Evolutionary conservation across 768 basidiomycete genomes (phyloP).

Genomic region (Vararia minispora): DNA sequence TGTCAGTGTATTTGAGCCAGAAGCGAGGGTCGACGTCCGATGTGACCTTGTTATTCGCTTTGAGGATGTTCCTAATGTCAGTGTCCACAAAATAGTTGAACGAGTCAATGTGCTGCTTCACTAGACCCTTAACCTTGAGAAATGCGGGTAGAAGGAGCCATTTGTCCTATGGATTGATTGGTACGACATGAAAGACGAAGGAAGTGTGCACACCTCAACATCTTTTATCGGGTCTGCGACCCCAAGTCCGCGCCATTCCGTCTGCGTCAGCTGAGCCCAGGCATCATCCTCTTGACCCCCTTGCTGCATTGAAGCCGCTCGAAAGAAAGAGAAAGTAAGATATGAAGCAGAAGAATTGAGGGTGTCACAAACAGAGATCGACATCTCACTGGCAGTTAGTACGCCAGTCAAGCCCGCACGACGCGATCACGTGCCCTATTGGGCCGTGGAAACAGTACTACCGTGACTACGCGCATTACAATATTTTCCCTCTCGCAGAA

Average conservation of each 20-base stretch:
- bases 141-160: slow-evolving; percentile 97
- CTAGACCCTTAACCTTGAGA: slow-evolving; percentile 93
- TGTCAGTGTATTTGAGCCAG: slow-evolving; percentile 94
- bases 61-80: slow-evolving; percentile 94
- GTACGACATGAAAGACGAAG: background rate
- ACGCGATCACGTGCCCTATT: too few relatives aligned
- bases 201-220: slow-evolving; percentile 59
- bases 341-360: too few relatives aligned
- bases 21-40: slow-evolving; percentile 96
- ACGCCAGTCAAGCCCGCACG: too few relatives aligned
- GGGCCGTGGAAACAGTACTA: too few relatives aligned
- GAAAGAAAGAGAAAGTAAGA: too few relatives aligned
- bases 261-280: slow-evolving; percentile 46
- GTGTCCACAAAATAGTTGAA: slow-evolving; percentile 98
- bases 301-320: too few relatives aligned
- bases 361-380: too few relatives aligned
- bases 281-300: slow-evolving; percentile 32
- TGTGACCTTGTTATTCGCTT: slow-evolving; percentile 85
- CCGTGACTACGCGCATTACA: too few relatives aligned
- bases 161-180: slow-evolving; percentile 65
- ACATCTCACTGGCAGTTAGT: too few relatives aligned
- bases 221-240: slow-evolving; percentile 86
- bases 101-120: slow-evolving; percentile 98
- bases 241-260: slow-evolving; percentile 66
- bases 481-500: too few relatives aligned